Conservation (phyloP, 495 filamentous ascomycete genomes). For the Amniculicola lignicola region DNA sequence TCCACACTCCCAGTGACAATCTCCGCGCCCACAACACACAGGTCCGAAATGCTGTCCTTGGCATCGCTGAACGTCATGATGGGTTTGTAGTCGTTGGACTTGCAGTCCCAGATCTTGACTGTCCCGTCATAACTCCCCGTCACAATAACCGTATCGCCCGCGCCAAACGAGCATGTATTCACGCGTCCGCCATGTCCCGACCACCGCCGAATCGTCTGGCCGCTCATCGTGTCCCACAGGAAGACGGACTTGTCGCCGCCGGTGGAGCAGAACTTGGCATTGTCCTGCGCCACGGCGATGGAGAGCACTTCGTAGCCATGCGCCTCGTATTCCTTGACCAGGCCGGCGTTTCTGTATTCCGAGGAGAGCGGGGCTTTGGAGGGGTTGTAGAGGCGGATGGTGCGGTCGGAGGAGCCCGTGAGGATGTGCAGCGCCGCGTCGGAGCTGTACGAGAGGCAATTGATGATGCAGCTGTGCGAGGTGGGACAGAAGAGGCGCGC, state of each 20-base stretch:
- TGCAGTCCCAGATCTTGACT: constrained; percentile 82
- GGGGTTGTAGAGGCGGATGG: constrained; percentile 73
- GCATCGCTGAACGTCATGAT: constrained; percentile 79
- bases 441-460: constrained; percentile 68
- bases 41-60: constrained; percentile 65
- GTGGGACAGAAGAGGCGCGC: constrained; percentile 37
- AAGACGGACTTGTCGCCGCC: constrained; percentile 90
- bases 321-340: constrained; percentile 81
- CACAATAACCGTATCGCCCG: constrained; percentile 67
- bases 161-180: constrained; percentile 74
- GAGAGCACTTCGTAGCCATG: constrained; percentile 90
- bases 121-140: constrained; percentile 77
- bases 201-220: constrained; percentile 70
- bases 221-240: constrained; percentile 87
- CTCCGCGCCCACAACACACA: constrained; percentile 56
- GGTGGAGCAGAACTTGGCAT: constrained; percentile 73
- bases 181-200: constrained; percentile 60
- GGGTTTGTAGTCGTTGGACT: constrained; percentile 59
- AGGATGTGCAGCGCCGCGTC: constrained; percentile 72
- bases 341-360: constrained; percentile 38
- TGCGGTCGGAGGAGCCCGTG: constrained; percentile 80
- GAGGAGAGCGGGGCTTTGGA: constrained; percentile 41
- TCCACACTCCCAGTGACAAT: constrained; percentile 79
- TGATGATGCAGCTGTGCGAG: constrained; percentile 52
- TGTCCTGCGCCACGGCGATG: constrained; percentile 68